Conservation (phyloP, 108 stramenopile species). For the Pseudonitzschia pungens region DNA sequence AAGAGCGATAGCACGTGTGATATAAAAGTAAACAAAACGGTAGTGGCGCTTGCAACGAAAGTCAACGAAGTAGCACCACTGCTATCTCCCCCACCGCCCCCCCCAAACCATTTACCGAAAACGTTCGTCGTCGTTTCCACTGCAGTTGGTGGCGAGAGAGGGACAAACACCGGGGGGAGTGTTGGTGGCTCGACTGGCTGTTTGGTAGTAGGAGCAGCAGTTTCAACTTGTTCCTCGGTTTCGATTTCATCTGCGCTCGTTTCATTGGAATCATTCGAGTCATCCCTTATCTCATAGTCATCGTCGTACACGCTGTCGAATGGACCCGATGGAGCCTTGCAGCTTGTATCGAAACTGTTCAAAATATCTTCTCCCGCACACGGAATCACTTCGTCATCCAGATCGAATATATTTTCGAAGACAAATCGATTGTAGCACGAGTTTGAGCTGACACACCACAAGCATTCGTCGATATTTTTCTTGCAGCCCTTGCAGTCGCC, state of each 20-base stretch:
- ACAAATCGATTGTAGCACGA: background rate
- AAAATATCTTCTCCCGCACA: background rate
- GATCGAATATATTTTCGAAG: constrained; percentile 2
- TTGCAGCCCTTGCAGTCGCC: background rate
- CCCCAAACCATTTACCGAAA: background rate
- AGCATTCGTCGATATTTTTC: background rate
- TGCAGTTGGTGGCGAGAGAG: background rate
- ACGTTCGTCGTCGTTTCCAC: background rate
- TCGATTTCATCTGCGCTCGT: background rate
- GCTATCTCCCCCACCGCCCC: background rate
- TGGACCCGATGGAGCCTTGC: background rate
- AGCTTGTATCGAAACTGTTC: constrained; percentile 1
- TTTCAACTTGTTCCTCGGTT: background rate
- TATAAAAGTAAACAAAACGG: background rate
- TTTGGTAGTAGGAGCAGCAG: background rate
- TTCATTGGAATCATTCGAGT: background rate
- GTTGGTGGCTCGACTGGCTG: background rate
- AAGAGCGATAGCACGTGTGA: background rate
- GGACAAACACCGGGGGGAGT: background rate
- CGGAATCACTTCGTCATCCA: background rate
- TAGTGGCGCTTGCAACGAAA: background rate
- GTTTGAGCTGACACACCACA: background rate
- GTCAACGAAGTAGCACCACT: background rate
- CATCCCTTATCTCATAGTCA: background rate
- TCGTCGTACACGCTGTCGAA: background rate